Base-by-base conservation (phyloP, 208 protist genomes). In the Wallacemonas rigidus region DNA sequence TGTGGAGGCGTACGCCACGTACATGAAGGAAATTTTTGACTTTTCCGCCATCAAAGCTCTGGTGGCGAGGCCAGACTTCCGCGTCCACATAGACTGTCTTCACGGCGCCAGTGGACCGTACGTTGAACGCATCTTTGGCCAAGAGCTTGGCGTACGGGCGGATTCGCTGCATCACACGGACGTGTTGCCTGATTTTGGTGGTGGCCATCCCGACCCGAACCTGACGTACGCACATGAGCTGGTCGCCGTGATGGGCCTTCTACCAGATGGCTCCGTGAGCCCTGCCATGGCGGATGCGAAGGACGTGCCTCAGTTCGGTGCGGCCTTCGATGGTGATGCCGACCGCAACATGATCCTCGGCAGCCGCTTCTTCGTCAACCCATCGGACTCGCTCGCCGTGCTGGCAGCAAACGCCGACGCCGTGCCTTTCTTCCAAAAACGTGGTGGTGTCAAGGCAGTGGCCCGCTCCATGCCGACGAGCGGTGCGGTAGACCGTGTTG, bases 331-430 rank as follows among this genome's bases (percentile, higher is more conserved):
- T 83, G 98, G 98, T 53, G 98, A 99, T 79, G 98, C 91, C 3
- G 98, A 99, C 75, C 85, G 98, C 40, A 99, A 99, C 83, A 99
- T 99, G 98, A 92, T 99, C 48, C 85, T 99, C 14, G 98, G 98
- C 26, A 57, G 80, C 2, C 74, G 87, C 35, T 99, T 98, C 80
- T 99, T 99, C 75, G 95, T 99, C 26, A 98, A 96, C 70, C 98
- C 98, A 5, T 98, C 94, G 2, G 98, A 99, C 79, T 99, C 95
- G 6, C 81, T 99, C 35, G 98, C 98, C 4, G 82, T 99, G 56
- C 93, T 99, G 58, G 97, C 95, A 12, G 94, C 94, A 39, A 94
- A 99, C 78, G 90, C 90, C 14, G 77, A 92, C 48, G 75, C 74
- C 56, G 98, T 99, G 60, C 97, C 98, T 39, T 99, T 97, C 76